Evolutionary conservation across 768 basidiomycete genomes (phyloP).

Genomic region (Hypsizygus marmoreus): DNA sequence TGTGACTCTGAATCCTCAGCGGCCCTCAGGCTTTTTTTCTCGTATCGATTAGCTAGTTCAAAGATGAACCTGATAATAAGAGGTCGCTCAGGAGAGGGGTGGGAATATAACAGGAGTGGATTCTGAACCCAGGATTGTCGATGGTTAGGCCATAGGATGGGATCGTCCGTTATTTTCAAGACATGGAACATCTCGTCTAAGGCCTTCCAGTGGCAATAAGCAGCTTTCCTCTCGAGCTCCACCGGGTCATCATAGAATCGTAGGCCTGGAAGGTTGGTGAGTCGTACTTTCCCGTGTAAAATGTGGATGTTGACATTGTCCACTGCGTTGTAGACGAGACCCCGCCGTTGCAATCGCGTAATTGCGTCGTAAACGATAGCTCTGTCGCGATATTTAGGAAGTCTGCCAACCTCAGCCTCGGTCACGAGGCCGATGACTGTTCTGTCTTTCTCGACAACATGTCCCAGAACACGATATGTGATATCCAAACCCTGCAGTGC

Average conservation of each 20-base stretch:
- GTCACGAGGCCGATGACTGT: constrained; percentile 34
- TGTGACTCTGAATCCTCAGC: too few relatives aligned
- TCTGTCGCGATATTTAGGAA: constrained; percentile 29
- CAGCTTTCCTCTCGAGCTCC: constrained; percentile 20
- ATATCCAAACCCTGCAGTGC: constrained; percentile 33
- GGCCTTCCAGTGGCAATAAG: constrained; percentile 27
- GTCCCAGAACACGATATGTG: constrained; percentile 36
- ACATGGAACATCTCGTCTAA: constrained; percentile 27
- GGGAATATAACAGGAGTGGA: constrained; percentile 8
- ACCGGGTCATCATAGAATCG: constrained; percentile 18
- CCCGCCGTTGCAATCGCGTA: constrained; percentile 27
- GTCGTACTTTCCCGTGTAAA: constrained; percentile 35
- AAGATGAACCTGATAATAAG: constrained; percentile 6
- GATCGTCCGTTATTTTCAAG: constrained; percentile 13
- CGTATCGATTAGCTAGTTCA: too few relatives aligned
- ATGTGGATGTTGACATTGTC: constrained; percentile 30
- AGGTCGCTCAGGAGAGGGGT: constrained; percentile 16
- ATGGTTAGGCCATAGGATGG: constrained; percentile 6
- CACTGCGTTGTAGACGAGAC: constrained; percentile 24
- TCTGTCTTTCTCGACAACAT: constrained; percentile 31
- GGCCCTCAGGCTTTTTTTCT: too few relatives aligned
- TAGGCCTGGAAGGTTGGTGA: constrained; percentile 27
- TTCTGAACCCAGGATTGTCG: constrained; percentile 8
- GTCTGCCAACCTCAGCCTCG: constrained; percentile 37
- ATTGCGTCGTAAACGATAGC: constrained; percentile 33